Evolutionary conservation across 73 alveolate genomes (phyloP).

Genomic region (Stentor roeselii): DNA sequence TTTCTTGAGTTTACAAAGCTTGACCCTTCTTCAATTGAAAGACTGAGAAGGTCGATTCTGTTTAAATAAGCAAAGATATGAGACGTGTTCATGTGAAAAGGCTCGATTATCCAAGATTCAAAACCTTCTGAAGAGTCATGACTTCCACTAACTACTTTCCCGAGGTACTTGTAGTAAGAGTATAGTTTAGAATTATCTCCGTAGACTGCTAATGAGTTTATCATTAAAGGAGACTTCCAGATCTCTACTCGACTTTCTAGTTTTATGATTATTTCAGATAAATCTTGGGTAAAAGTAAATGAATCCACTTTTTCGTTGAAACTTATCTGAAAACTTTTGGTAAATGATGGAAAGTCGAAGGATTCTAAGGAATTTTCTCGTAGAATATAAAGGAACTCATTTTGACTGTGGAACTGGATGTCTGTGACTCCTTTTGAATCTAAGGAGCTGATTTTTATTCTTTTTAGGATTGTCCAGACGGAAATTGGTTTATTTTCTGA

Average conservation of each 20-base stretch:
- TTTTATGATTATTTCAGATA: neutral
- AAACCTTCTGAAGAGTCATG: neutral
- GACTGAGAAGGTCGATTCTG: neutral
- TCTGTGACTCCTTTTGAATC: neutral
- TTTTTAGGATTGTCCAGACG: neutral
- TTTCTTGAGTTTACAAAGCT: neutral
- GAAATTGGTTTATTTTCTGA: no score
- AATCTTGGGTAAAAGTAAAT: neutral
- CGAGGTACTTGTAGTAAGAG: neutral
- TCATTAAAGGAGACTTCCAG: neutral
- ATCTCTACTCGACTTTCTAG: neutral
- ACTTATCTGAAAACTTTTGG: neutral
- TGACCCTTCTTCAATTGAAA: neutral
- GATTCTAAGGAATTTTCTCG: neutral
- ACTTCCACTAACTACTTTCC: neutral
- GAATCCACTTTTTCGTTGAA: neutral
- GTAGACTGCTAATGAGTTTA: neutral
- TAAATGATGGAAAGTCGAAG: neutral
- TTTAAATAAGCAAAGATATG: neutral
- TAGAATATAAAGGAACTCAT: neutral
- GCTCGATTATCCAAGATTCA: neutral
- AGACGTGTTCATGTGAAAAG: neutral
- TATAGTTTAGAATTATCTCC: neutral
- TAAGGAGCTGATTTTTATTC: neutral
- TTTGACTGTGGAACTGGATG: neutral